Conservation (phyloP, 768 basidiomycete species). For the Auricularia cornea region DNA sequence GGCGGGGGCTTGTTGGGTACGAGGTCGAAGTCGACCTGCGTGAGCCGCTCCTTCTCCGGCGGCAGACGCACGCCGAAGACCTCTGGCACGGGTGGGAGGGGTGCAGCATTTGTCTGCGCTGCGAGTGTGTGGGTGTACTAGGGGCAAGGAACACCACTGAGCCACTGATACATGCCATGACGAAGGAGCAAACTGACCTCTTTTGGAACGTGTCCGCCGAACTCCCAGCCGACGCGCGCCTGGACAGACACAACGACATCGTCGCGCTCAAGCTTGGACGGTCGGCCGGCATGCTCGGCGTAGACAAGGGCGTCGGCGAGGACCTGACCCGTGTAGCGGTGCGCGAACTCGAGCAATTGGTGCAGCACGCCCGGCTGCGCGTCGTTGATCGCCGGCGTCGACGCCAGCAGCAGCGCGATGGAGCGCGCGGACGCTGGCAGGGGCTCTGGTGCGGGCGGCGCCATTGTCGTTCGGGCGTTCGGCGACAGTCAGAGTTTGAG, state of each 20-base stretch:
- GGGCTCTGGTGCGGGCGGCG: conserved; percentile 35
- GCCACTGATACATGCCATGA: too few relatives aligned
- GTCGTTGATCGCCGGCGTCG: conserved; percentile 78
- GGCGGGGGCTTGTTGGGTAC: conserved; percentile 80
- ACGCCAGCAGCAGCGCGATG: conserved; percentile 75
- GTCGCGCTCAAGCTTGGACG: conserved; percentile 76
- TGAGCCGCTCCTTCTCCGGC: conserved; percentile 52
- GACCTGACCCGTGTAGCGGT: conserved; percentile 76
- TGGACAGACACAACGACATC: conserved; percentile 76
- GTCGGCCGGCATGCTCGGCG: conserved; percentile 74
- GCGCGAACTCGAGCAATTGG: conserved; percentile 79
- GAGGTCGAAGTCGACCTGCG: conserved; percentile 77
- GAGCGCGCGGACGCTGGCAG: conserved; percentile 80
- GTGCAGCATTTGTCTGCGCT: conserved; percentile 70
- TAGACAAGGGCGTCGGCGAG: conserved; percentile 80
- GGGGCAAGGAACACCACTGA: too few relatives aligned
- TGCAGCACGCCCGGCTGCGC: conserved; percentile 80
- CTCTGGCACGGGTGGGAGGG: conserved; percentile 78
- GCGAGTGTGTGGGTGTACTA: conserved; percentile 76
- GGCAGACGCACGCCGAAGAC: conserved; percentile 84
- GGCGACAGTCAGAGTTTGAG: background rate
- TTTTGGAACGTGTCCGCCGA: conserved; percentile 81
- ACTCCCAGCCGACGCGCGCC: conserved; percentile 88
- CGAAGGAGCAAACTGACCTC: too few relatives aligned
- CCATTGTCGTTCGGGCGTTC: background rate